phyloP scores from a whole-genome alignment of 2,329 filamentous ascomycete genomes.

The Fusarium vanettenii region DNA sequence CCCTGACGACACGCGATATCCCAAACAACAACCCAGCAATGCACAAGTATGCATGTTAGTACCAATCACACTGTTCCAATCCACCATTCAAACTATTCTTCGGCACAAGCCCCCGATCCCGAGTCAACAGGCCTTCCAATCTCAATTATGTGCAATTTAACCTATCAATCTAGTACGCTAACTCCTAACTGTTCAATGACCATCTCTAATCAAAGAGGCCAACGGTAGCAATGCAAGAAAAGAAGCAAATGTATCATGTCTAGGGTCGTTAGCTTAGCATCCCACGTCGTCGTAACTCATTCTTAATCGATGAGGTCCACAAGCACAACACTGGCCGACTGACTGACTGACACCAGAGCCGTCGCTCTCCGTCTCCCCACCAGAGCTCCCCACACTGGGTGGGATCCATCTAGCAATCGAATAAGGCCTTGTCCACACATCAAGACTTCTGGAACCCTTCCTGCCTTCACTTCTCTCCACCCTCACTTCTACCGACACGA shows the following conservation, averaged over 20 bases:
- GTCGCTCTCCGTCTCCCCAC: slow-evolving; percentile 33
- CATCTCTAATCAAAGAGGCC: neutral
- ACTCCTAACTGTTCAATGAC: slow-evolving; percentile 5
- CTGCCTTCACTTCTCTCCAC: slow-evolving; percentile 15
- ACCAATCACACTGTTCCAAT: neutral
- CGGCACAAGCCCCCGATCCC: neutral
- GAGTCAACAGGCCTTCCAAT: neutral
- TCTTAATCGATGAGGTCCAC: slow-evolving; percentile 17
- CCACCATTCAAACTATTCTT: neutral
- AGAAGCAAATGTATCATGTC: neutral
- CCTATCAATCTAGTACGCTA: slow-evolving; percentile 6
- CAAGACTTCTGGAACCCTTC: slow-evolving; percentile 30
- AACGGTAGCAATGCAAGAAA: neutral
- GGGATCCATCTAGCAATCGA: neutral
- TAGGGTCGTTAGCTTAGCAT: slow-evolving; percentile 6
- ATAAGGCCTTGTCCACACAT: neutral
- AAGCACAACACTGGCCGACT: neutral
- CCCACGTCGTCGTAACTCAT: slow-evolving; percentile 1
- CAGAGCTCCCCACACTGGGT: neutral
- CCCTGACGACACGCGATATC: neutral
- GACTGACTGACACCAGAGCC: slow-evolving; percentile 23
- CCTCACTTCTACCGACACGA: slow-evolving; percentile 29
- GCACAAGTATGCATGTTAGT: neutral
- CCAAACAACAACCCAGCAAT: neutral
- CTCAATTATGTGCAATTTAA: neutral